Conservation (phyloP, 2,329 filamentous ascomycete species). For the Phyllachora maydis region DNA sequence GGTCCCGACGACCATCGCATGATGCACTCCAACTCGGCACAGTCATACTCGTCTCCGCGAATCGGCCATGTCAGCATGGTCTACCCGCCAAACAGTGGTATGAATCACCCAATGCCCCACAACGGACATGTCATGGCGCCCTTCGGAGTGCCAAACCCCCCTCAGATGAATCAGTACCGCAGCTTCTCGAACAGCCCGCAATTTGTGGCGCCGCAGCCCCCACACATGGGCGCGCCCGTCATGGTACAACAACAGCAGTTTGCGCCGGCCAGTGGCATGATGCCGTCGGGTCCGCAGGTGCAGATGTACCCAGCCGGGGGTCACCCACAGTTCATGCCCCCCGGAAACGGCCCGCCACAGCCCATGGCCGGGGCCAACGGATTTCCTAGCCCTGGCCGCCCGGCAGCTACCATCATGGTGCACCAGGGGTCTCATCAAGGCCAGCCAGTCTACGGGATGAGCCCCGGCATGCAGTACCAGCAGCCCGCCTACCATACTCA, state of each 20-base stretch:
- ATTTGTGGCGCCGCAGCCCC: slow-evolving; percentile 50
- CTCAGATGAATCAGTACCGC: slow-evolving; percentile 49
- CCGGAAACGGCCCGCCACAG: slow-evolving; percentile 30
- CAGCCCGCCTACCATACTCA: slow-evolving; percentile 54
- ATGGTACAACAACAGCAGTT: slow-evolving; percentile 72
- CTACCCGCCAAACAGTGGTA: slow-evolving; percentile 47
- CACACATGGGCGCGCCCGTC: slow-evolving; percentile 56
- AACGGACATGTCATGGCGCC: slow-evolving; percentile 47
- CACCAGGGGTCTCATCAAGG: slow-evolving; percentile 89
- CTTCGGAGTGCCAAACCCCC: slow-evolving; percentile 48
- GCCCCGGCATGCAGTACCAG: slow-evolving; percentile 51
- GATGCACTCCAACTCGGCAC: slow-evolving; percentile 67
- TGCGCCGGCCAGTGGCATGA: slow-evolving; percentile 48
- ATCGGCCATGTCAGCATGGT: slow-evolving; percentile 49
- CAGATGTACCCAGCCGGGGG: slow-evolving; percentile 59
- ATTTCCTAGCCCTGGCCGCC: slow-evolving; percentile 74
- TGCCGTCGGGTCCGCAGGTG: slow-evolving; percentile 50
- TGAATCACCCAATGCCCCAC: slow-evolving; percentile 51
- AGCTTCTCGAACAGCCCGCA: slow-evolving; percentile 53
- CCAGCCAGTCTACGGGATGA: slow-evolving; percentile 63
- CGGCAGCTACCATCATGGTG: slow-evolving; percentile 73
- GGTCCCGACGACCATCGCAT: slow-evolving; percentile 77
- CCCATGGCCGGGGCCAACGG: slow-evolving; percentile 47
- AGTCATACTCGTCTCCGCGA: slow-evolving; percentile 72
- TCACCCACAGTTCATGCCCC: slow-evolving; percentile 42